Base-by-base conservation (phyloP, 2,329 filamentous ascomycete genomes). In the Polychaeton citri region DNA sequence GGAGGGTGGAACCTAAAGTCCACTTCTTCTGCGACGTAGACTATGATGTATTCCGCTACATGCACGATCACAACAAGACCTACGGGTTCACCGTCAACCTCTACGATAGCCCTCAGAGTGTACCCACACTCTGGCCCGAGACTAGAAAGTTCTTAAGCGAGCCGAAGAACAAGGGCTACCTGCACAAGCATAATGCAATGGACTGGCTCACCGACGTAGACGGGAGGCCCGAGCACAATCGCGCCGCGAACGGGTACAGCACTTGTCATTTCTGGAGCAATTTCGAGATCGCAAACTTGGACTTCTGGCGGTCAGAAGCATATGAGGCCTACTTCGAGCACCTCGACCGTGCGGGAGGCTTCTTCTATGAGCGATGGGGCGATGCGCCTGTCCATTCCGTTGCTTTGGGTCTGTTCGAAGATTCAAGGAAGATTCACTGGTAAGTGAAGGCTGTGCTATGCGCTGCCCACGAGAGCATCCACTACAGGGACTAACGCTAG, bases 261-360 rank as follows among this genome's bases (percentile, higher is more conserved):
- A 96, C 90, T 2, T 98, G 90, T 59, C 90, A 98, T 61, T 98
- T 98, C 68, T 98, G 90, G 90, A 90, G 80, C 52, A 98, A 98
- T 61, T 98, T 98, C 51, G 90, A 98, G 62, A 88, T 98, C 50
- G 88, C 74, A 32, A 85, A 95, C 59, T 74, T 98, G 72, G 74
- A 74, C 43, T 94, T 98, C 61, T 98, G 86, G 83, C 71, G 90
- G 33, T 83, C 85, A 54, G 75, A 87, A 57, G 71, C 76, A 32
- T 98, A 98, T 55, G 82, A 93, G 55, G 86, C 92, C 44, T 98
- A 95, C 61, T 98, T 98, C 57, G 78, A 93, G 54, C 86, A 96
- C 59, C 71, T 98, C 21, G 90, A 98, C 60, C 76, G 82, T 15
- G 84, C 87, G 0, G 90, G 90, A 24, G 90, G 90, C 17, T 98